Conservation (phyloP, 2,329 filamentous ascomycete species). For the Didymellaceae sp. region DNA sequence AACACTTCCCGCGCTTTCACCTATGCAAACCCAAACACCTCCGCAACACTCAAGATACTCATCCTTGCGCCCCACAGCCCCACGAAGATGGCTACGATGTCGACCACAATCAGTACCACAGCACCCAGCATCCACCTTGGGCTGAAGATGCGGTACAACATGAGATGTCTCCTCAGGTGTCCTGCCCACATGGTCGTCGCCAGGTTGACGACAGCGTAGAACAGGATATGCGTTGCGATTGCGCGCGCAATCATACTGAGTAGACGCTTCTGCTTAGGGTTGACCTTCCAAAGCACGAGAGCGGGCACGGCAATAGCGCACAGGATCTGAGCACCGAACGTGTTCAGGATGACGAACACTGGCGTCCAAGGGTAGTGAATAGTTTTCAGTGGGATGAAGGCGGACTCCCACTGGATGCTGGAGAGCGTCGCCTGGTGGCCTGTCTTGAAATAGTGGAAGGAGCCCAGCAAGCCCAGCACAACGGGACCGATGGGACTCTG, state of each 20-base stretch:
- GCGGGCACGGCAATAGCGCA: constrained; percentile 81
- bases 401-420: constrained; percentile 94
- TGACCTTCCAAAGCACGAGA: constrained; percentile 86
- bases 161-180: constrained; percentile 85
- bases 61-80: constrained; percentile 76
- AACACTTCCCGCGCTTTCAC: neutral
- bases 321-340: constrained; percentile 86
- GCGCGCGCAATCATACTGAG: constrained; percentile 74
- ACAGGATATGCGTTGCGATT: constrained; percentile 76
- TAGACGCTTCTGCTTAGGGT: constrained; percentile 69
- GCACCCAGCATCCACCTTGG: constrained; percentile 88
- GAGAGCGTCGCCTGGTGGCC: constrained; percentile 89
- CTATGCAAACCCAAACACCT: constrained; percentile 74
- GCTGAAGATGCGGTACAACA: constrained; percentile 94
- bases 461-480: constrained; percentile 84
- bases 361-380: constrained; percentile 91
- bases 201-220: constrained; percentile 81
- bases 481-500: constrained; percentile 80
- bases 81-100: constrained; percentile 74
- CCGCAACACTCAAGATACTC: constrained; percentile 78
- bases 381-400: constrained; percentile 84
- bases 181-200: constrained; percentile 92
- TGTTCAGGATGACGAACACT: constrained; percentile 81
- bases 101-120: constrained; percentile 74
- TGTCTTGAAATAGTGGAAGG: constrained; percentile 96